A percentile compares a stretch with the other conserved stretches of the same genome.
phyloP scores from a whole-genome alignment of 495 filamentous ascomycete genomes.

The Aspergillus nanangensis region DNA sequence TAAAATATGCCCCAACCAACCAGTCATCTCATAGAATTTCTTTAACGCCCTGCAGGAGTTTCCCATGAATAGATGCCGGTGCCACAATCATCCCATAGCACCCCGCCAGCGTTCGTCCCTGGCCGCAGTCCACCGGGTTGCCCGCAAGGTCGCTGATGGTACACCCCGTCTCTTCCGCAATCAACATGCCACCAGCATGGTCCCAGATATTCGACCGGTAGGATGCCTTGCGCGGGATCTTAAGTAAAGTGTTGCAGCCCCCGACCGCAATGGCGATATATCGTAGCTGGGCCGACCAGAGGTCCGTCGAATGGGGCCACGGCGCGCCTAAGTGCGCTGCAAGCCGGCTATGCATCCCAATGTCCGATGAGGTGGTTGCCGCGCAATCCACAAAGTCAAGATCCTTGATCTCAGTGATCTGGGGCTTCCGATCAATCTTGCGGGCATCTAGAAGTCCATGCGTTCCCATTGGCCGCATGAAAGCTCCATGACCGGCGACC shows the following conservation, averaged over 20 bases:
- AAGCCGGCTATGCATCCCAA: slow-evolving; percentile 41
- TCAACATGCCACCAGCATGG: slow-evolving; percentile 64
- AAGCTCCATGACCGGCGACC: slow-evolving; percentile 51
- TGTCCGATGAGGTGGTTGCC: slow-evolving; percentile 35
- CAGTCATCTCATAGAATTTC: slow-evolving; percentile 13
- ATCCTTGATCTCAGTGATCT: slow-evolving; percentile 26
- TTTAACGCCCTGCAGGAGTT: slow-evolving; percentile 34
- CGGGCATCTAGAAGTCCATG: slow-evolving; percentile 29
- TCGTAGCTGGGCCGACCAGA: slow-evolving; percentile 61
- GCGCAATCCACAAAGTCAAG: slow-evolving; percentile 47
- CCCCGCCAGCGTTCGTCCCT: slow-evolving; percentile 33
- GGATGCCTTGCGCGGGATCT: slow-evolving; percentile 50
- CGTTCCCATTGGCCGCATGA: slow-evolving; percentile 41
- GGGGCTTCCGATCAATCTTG: slow-evolving; percentile 25
- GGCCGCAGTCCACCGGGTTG: slow-evolving; percentile 31
- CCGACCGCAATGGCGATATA: slow-evolving; percentile 59
- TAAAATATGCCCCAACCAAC: no score
- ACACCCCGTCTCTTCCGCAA: slow-evolving; percentile 62
- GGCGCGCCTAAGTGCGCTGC: slow-evolving; percentile 41
- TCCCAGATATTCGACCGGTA: slow-evolving; percentile 67
- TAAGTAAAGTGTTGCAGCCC: slow-evolving; percentile 55
- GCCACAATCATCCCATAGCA: slow-evolving; percentile 44
- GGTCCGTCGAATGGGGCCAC: slow-evolving; percentile 47
- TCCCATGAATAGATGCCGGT: slow-evolving; percentile 32
- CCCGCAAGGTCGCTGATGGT: slow-evolving; percentile 59